Conservation (phyloP, 2,329 filamentous ascomycete species). For the Aspergillus japonicus region DNA sequence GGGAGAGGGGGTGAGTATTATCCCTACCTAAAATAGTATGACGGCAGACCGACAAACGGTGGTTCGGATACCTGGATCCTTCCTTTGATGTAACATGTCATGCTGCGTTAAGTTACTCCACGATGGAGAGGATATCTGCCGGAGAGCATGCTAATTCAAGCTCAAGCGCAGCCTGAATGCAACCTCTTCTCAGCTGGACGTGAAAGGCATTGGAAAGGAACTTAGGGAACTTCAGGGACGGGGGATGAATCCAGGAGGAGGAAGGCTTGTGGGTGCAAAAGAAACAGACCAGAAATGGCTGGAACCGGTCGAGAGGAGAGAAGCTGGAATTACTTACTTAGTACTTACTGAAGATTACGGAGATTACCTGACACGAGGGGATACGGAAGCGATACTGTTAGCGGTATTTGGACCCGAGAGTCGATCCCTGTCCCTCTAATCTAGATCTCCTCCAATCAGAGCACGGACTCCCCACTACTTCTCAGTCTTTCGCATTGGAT, state of each 20-base stretch:
- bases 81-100: not conserved
- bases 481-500: constrained; percentile 3
- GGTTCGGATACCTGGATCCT: not conserved
- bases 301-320: not conserved
- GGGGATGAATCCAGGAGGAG: not conserved
- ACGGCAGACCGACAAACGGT: not conserved
- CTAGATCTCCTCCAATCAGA: constrained; percentile 32
- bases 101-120: not conserved
- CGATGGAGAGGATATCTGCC: not conserved
- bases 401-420: constrained; percentile 18
- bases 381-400: constrained; percentile 19
- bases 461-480: constrained; percentile 24
- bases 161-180: not conserved
- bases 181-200: not conserved
- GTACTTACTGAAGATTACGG: constrained; percentile 14
- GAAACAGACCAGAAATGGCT: not conserved
- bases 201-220: not conserved
- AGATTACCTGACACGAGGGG: constrained; percentile 11
- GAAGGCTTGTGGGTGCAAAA: not conserved
- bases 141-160: not conserved
- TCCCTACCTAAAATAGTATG: not conserved
- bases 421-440: constrained; percentile 32
- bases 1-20: not conserved
- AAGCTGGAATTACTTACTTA: not conserved
- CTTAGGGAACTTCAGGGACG: not conserved